Conservation (phyloP, 768 basidiomycete genomes). For the Chlorophyllum brunneum region DNA sequence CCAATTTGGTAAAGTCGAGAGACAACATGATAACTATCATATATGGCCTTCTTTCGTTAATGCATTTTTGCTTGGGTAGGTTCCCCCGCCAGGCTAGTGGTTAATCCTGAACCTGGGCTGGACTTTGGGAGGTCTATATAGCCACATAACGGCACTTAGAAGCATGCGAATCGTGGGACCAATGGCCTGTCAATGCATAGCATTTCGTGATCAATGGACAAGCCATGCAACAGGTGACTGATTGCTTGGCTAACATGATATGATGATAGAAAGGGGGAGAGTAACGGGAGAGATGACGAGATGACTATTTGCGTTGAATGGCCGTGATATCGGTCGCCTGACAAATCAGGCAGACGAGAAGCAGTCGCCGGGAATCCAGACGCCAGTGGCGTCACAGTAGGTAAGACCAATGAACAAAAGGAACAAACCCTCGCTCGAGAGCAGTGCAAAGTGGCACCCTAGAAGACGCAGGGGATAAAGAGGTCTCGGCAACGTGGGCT, state of each 20-base stretch:
- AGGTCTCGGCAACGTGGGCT: no score
- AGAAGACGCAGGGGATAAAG: no score
- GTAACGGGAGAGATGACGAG: slow-evolving; percentile 2
- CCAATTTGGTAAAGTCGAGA: slow-evolving; percentile 6
- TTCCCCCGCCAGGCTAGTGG: not conserved
- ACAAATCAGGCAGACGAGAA: slow-evolving; percentile 7
- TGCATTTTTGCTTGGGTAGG: not conserved
- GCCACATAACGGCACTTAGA: not conserved
- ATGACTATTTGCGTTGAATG: not conserved
- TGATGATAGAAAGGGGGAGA: not conserved
- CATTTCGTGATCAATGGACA: not conserved
- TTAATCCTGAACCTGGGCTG: not conserved
- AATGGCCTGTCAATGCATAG: not conserved
- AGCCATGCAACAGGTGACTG: slow-evolving; percentile 1
- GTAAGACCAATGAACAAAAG: slow-evolving; percentile 4
- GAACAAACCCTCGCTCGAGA: no score
- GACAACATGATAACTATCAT: not conserved
- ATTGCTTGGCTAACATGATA: not conserved
- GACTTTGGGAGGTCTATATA: not conserved
- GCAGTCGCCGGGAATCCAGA: not conserved
- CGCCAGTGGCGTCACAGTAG: not conserved
- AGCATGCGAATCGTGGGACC: not conserved
- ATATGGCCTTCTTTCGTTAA: slow-evolving; percentile 1
- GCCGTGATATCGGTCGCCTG: slow-evolving; percentile 1
- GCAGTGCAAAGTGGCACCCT: no score